phyloP scores from a whole-genome alignment of 768 basidiomycete species.

The Leccinum sublutescens region DNA sequence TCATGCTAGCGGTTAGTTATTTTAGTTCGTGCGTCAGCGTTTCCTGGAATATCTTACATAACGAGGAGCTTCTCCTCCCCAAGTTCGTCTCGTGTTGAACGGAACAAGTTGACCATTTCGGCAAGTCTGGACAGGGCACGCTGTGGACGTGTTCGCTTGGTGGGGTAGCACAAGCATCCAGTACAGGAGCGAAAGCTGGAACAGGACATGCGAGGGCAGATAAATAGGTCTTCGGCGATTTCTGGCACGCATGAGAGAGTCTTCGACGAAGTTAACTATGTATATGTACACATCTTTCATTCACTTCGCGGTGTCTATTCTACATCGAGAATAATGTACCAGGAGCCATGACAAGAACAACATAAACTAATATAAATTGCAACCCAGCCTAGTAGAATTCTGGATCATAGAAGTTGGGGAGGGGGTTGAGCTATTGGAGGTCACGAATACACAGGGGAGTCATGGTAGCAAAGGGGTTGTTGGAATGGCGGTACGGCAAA shows the following conservation, averaged over 20 bases:
- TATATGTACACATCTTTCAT: conserved; percentile 5
- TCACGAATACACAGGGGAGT: conserved; percentile 38
- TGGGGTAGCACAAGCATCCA: conserved; percentile 15
- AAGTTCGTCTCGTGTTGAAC: conserved; percentile 43
- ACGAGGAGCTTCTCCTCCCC: conserved; percentile 29
- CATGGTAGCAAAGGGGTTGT: conserved; percentile 41
- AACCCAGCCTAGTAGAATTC: conserved; percentile 30
- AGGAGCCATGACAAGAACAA: conserved; percentile 12
- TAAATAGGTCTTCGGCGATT: background rate
- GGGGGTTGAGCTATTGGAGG: conserved; percentile 41
- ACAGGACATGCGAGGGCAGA: conserved; percentile 32
- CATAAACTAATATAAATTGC: conserved; percentile 17
- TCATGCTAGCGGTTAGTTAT: no score
- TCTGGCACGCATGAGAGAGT: background rate
- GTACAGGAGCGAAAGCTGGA: conserved; percentile 30
- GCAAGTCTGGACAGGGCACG: conserved; percentile 14
- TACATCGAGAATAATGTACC: conserved; percentile 30
- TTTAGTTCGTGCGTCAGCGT: conserved; percentile 23
- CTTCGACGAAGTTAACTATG: background rate
- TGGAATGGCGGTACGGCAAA: conserved; percentile 30
- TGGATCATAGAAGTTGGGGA: conserved; percentile 61
- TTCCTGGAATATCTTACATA: background rate
- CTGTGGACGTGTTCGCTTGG: no score
- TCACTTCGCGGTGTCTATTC: conserved; percentile 19
- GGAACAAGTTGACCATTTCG: conserved; percentile 35